Conservation (phyloP, 2,329 filamentous ascomycete species). For the Pestalotiopsis sp. region DNA sequence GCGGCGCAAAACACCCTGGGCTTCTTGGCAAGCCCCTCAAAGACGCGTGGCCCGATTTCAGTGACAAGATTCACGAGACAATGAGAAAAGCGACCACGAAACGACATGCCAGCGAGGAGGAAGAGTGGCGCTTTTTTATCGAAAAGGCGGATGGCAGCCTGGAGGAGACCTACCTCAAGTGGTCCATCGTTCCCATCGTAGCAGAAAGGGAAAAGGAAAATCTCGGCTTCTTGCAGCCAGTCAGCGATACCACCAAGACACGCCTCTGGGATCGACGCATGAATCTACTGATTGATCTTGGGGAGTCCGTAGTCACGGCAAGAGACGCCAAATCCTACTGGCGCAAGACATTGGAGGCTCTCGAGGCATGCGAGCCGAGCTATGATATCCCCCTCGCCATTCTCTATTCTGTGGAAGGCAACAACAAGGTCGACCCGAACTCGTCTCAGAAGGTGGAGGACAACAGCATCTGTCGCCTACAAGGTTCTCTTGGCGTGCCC, state of each 20-base stretch:
- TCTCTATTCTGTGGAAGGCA: conserved; percentile 49
- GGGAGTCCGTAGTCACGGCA: conserved; percentile 42
- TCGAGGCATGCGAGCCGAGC: conserved; percentile 41
- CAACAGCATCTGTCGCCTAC: conserved; percentile 39
- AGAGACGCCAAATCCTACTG: conserved; percentile 49
- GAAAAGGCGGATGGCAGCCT: conserved; percentile 39
- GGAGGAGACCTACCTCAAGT: conserved; percentile 49
- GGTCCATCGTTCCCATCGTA: conserved; percentile 47
- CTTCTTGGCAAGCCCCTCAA: conserved; percentile 61
- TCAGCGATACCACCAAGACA: conserved; percentile 47
- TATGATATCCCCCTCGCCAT: conserved; percentile 53
- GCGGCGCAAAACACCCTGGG: conserved; percentile 63
- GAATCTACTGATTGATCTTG: conserved; percentile 50
- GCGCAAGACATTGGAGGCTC: conserved; percentile 42
- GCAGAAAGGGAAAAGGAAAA: conserved; percentile 40
- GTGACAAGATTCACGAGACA: conserved; percentile 35
- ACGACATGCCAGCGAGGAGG: conserved; percentile 36
- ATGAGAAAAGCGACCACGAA: conserved; percentile 36
- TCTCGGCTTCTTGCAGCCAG: conserved; percentile 47
- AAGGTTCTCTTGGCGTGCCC: conserved; percentile 47
- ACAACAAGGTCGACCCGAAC: conserved; percentile 24
- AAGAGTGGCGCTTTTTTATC: conserved; percentile 47
- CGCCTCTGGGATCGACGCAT: conserved; percentile 49
- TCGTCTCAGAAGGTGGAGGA: conserved; percentile 13
- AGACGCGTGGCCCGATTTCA: conserved; percentile 59